Conservation (phyloP, 805 yeast genomes). For the Teunomyces aglyptinius region DNA sequence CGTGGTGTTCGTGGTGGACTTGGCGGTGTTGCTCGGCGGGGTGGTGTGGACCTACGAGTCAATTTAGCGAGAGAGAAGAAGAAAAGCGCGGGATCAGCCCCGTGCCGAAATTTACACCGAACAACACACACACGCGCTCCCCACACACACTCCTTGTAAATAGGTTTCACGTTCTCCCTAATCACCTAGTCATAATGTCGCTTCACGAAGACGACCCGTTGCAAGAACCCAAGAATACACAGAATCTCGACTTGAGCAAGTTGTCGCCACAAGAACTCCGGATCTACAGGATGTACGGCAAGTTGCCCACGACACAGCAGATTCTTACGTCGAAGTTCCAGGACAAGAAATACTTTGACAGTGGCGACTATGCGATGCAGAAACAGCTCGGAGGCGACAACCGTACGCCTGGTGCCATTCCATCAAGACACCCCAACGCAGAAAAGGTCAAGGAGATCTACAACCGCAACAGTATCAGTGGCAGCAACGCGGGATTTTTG, state of each 20-base stretch:
- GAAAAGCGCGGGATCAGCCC: neutral
- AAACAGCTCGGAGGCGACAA: constrained; percentile 36
- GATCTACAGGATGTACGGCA: constrained; percentile 78
- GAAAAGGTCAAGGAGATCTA: constrained; percentile 58
- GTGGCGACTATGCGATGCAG: constrained; percentile 90
- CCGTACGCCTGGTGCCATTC: constrained; percentile 30
- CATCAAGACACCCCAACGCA: constrained; percentile 51
- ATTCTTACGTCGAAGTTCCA: constrained; percentile 71
- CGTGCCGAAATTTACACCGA: constrained; percentile 1
- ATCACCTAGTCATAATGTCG: constrained; percentile 21
- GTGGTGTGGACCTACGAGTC: neutral
- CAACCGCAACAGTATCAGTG: constrained; percentile 58
- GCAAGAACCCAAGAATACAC: constrained; percentile 45
- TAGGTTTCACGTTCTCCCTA: neutral
- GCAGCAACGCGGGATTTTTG: constrained; percentile 40
- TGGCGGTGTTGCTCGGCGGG: constrained; percentile 7
- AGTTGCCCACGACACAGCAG: constrained; percentile 77
- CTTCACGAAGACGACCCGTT: constrained; percentile 49
- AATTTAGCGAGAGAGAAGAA: neutral
- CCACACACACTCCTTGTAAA: too few species aligned
- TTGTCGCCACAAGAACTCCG: constrained; percentile 77
- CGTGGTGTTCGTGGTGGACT: constrained; percentile 27
- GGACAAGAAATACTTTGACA: constrained; percentile 89
- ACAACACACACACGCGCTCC: neutral
- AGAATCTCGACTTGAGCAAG: constrained; percentile 52